Conservation (phyloP, 1,139 yeast genomes). For the Hansenula sp. region DNA sequence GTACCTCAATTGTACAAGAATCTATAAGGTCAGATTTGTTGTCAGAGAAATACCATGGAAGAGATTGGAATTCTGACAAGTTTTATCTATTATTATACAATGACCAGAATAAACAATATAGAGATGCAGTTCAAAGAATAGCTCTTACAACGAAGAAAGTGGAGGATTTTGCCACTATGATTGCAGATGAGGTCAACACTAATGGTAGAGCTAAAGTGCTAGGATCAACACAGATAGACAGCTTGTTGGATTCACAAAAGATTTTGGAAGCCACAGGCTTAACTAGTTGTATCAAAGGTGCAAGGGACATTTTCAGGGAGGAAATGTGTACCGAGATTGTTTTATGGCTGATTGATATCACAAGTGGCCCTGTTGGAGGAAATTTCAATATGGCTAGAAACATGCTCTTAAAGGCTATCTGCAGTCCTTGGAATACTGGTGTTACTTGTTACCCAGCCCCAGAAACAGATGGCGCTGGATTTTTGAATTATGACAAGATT, state of each 20-base stretch:
- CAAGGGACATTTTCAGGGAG: slow-evolving; percentile 72
- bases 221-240: slow-evolving; percentile 47
- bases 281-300: slow-evolving; percentile 61
- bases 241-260: slow-evolving; percentile 50
- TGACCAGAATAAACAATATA: slow-evolving; percentile 72
- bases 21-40: slow-evolving; percentile 32
- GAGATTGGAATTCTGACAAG: slow-evolving; percentile 43
- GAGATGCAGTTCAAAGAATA: slow-evolving; percentile 70
- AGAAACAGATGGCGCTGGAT: slow-evolving; percentile 4
- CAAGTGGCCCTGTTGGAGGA: slow-evolving; percentile 52
- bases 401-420: slow-evolving; percentile 51
- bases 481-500: slow-evolving; percentile 16
- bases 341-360: slow-evolving; percentile 58
- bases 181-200: slow-evolving; percentile 57
- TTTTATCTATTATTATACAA: slow-evolving; percentile 67
- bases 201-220: slow-evolving; percentile 70
- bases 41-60: slow-evolving; percentile 34
- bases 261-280: slow-evolving; percentile 58
- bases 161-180: slow-evolving; percentile 69
- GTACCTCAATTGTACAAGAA: slow-evolving; percentile 15
- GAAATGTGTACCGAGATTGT: slow-evolving; percentile 76
- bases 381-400: slow-evolving; percentile 46
- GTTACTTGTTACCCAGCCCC: slow-evolving; percentile 4
- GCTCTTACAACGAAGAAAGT: slow-evolving; percentile 62
- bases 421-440: slow-evolving; percentile 55